Conservation (phyloP, 176 grass and related monocot species). For the Elaeis guineensis region DNA sequence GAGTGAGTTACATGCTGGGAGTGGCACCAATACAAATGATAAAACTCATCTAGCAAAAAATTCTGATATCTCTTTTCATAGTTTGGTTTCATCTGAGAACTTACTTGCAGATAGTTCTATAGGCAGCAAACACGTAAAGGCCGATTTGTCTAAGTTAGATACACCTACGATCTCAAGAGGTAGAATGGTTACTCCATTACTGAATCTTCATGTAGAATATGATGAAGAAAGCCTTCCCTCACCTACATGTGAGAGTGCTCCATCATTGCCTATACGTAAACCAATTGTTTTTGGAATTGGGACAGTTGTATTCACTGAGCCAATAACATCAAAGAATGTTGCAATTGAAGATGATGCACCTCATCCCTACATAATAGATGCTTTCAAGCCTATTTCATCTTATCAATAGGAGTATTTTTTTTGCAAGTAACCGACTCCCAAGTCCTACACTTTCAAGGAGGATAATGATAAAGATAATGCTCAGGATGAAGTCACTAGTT, state of each 20-base stretch:
- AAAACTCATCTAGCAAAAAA: background rate
- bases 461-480: too few species aligned
- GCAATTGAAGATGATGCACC: constrained; percentile 16
- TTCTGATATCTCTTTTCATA: background rate
- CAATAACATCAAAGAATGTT: constrained; percentile 22
- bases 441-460: too few species aligned
- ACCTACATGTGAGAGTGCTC: constrained; percentile 50
- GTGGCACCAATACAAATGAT: background rate
- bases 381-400: constrained; percentile 70
- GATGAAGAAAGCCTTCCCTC: constrained; percentile 92
- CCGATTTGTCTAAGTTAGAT: constrained; percentile 40
- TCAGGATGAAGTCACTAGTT: too few species aligned
- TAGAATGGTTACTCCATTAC: constrained; percentile 52
- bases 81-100: constrained; percentile 27
- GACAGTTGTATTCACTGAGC: constrained; percentile 25
- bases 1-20: background rate
- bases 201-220: constrained; percentile 95
- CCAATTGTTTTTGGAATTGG: constrained; percentile 43
- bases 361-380: constrained; percentile 56
- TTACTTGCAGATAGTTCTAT: constrained; percentile 19
- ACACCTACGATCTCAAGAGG: constrained; percentile 31
- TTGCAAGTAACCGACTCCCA: constrained; percentile 59
- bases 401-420: constrained; percentile 74
- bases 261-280: constrained; percentile 50
- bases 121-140: constrained; percentile 1